Conservation (phyloP, 2,329 filamentous ascomycete species). For the Verticillium nonalfalfae region DNA sequence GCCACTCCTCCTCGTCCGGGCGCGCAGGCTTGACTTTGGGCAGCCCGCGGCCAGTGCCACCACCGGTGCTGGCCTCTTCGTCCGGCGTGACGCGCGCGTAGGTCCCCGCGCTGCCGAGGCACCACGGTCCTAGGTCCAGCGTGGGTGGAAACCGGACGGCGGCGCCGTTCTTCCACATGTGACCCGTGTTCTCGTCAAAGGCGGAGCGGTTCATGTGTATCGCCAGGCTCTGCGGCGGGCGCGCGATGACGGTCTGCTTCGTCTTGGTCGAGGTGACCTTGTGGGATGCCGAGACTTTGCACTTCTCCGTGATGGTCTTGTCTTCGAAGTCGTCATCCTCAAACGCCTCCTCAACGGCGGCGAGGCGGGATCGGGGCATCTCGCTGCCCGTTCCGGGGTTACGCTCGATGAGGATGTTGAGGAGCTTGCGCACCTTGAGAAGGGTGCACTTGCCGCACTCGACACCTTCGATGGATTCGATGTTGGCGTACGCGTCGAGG, state of each 20-base stretch:
- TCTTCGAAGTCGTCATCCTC: constrained; percentile 77
- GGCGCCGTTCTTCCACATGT: constrained; percentile 77
- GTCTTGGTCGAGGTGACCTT: constrained; percentile 78
- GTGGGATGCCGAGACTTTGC: constrained; percentile 59
- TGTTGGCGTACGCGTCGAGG: constrained; percentile 74
- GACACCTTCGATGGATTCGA: constrained; percentile 83
- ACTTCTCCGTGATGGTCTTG: constrained; percentile 54
- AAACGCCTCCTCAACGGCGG: constrained; percentile 62
- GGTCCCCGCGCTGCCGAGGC: constrained; percentile 53
- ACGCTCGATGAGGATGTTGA: constrained; percentile 42
- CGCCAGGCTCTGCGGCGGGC: constrained; percentile 72
- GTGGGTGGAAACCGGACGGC: constrained; percentile 67
- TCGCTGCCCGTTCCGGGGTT: constrained; percentile 27
- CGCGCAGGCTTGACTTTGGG: constrained; percentile 12
- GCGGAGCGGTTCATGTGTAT: constrained; percentile 89
- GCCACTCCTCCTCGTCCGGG: constrained; percentile 57
- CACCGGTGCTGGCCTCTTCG: constrained; percentile 6
- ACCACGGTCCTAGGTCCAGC: constrained; percentile 80
- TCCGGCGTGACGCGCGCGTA: constrained; percentile 5
- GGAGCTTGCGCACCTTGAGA: constrained; percentile 43
- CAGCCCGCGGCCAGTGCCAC: constrained; percentile 7
- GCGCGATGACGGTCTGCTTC: constrained; percentile 78
- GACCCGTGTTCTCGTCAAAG: constrained; percentile 77
- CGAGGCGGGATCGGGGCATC: constrained; percentile 47
- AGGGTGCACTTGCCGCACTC: constrained; percentile 90